A percentile compares a stretch with the other conserved stretches of the same genome.
phyloP scores from a whole-genome alignment of 192 early-diverging fungal genomes.

The Backusella morwellensis region DNA sequence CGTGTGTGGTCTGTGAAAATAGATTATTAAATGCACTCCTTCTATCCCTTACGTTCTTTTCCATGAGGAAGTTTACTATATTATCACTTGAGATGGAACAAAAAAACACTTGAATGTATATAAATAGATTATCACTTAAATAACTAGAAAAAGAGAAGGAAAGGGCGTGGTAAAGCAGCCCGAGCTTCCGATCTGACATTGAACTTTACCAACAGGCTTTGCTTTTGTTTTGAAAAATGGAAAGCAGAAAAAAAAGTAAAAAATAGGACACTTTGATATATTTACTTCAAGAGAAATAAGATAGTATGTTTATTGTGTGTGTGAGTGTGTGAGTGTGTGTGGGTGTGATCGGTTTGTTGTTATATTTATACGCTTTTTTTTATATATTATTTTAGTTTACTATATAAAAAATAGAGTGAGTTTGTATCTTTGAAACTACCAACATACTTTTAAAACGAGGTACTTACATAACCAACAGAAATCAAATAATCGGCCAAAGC shows the following conservation, averaged over 20 bases:
- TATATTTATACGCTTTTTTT: neutral
- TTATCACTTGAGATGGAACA: neutral
- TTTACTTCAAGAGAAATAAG: neutral
- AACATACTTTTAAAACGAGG: neutral
- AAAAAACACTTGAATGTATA: neutral
- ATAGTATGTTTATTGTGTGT: neutral
- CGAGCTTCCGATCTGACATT: constrained; percentile 1
- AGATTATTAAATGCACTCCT: neutral
- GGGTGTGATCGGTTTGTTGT: neutral
- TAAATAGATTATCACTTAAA: neutral
- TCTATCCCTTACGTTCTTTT: neutral
- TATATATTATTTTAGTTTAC: constrained; percentile 5
- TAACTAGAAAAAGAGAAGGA: neutral
- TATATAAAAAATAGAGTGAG: neutral
- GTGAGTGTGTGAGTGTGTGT: neutral
- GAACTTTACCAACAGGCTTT: constrained; percentile 1
- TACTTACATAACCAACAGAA: constrained; percentile 56
- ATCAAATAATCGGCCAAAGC: constrained; percentile 78
- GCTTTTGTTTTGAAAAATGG: neutral
- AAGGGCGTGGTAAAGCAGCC: neutral
- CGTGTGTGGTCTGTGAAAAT: neutral
- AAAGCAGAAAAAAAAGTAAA: neutral
- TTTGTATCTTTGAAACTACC: neutral
- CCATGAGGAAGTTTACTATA: neutral
- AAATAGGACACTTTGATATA: neutral